phyloP scores from a whole-genome alignment of 202 grass and related monocot genomes.

The Bolboschoenoplectus hybrid region DNA sequence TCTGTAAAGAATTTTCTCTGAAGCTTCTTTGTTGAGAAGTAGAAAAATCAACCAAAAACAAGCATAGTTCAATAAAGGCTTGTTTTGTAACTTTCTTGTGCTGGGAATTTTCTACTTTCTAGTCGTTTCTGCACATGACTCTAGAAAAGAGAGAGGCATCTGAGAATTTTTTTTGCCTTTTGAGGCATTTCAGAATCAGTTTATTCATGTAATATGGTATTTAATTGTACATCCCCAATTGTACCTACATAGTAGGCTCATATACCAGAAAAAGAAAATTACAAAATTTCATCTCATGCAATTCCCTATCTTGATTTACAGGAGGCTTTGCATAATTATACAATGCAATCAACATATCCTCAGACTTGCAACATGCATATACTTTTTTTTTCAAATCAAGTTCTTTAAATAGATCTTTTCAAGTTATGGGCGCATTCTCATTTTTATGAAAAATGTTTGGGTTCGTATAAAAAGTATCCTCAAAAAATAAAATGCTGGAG shows the following conservation, averaged over 20 bases:
- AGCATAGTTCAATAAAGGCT: conserved; percentile 9
- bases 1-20: neutral
- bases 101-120: conserved; percentile 15
- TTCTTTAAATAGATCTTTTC: neutral
- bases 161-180: conserved; percentile 11
- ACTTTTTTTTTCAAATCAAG: conserved; percentile 1
- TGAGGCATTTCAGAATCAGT: conserved; percentile 2
- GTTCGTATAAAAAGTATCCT: neutral
- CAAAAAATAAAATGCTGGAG: conserved; percentile 3
- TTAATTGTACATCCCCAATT: neutral
- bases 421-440: neutral
- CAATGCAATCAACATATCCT: neutral
- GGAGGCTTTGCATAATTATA: conserved; percentile 12
- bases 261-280: neutral
- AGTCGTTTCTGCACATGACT: neutral
- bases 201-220: neutral
- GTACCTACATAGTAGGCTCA: neutral
- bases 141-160: neutral
- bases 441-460: neutral
- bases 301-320: neutral
- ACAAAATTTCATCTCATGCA: neutral
- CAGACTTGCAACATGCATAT: neutral
- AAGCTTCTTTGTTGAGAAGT: neutral
- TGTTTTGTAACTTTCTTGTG: conserved; percentile 30
- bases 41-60: conserved; percentile 15